Base-by-base conservation (phyloP, 2,329 filamentous ascomycete species). In the Aureobasidium subglaciale region DNA sequence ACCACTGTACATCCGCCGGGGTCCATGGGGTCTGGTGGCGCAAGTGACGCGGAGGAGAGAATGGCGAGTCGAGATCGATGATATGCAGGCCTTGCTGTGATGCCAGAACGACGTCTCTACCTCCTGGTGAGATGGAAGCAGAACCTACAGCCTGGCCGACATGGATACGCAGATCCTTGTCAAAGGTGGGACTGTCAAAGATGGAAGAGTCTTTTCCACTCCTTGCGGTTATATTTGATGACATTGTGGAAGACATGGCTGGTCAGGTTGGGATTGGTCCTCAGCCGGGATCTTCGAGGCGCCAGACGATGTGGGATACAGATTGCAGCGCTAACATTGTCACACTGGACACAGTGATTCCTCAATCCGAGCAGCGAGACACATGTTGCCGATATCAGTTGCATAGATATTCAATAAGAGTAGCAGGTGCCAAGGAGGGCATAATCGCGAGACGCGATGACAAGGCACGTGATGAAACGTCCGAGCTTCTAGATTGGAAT, bases 1-100 rank as follows among this genome's bases (percentile, higher is more conserved):
- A 96, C 92, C 92, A 96, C 71, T 96, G 92, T 27, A 96, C 91
- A 70, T 96, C 92, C 10, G 92, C 90, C 5, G 96, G 91, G 50
- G 95, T 84, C 90, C 91, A 96, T n/a, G 89, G 87, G 40, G 90
- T 85, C 55, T 89, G 87, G 71, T 95, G 89, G 59, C 87, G 87
- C 63, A 96, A 79, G 64, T 90, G 86, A 16, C 90, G 86, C 16
- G 92, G 92, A 9, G 87, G 86, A 58, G 87, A 93, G 67, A 90
- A 93, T 1, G 90, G 90, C 10, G 85, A 90, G 72, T 96, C 91
- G 43, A 96, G 78, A 64, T 96, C 91, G 65, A 96, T 91, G 62
- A 96, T 90, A 67, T 92, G 86, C 55, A 96, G 79, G 43, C 91
- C 91, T 65, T 93, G 87, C 53, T 88, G 89, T 78, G 90, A 95